phyloP scores from a whole-genome alignment of 352 stramenopile genomes.

The Globisporangium irregulare region DNA sequence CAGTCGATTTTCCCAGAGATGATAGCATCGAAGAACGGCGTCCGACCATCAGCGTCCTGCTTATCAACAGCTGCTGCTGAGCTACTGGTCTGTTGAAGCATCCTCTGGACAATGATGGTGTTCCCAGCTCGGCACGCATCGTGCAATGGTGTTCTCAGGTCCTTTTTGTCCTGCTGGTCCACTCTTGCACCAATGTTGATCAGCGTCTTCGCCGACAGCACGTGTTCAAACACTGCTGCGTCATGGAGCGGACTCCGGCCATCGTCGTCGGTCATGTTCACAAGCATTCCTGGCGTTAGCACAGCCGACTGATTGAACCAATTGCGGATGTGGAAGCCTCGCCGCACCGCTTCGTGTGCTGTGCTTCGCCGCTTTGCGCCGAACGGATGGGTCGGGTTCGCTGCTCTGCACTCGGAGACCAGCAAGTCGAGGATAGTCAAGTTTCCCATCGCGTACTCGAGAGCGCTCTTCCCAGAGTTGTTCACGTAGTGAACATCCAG shows the following conservation, averaged over 20 bases:
- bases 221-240: slow-evolving; percentile 7
- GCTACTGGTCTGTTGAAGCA: slow-evolving; percentile 4
- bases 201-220: slow-evolving; percentile 7
- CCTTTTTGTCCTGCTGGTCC: neutral
- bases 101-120: neutral
- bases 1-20: slow-evolving; percentile 18
- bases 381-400: slow-evolving; percentile 18
- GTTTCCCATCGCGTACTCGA: slow-evolving; percentile 20
- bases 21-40: slow-evolving; percentile 23
- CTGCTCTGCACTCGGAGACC: neutral
- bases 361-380: slow-evolving; percentile 17
- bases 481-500: slow-evolving; percentile 18
- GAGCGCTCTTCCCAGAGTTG: slow-evolving; percentile 7
- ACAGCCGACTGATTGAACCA: slow-evolving; percentile 21
- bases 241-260: slow-evolving; percentile 12
- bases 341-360: slow-evolving; percentile 22
- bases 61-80: neutral
- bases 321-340: slow-evolving; percentile 23
- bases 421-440: slow-evolving; percentile 13
- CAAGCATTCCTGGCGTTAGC: slow-evolving; percentile 20
- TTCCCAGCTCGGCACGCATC: slow-evolving; percentile 9
- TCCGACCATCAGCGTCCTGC: slow-evolving; percentile 2
- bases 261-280: slow-evolving; percentile 16
- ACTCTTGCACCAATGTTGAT: slow-evolving; percentile 11
- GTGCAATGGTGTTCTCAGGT: slow-evolving; percentile 7